Evolutionary conservation across 257 asterid genomes (phyloP).

Genomic region (Prunella vulgaris): DNA sequence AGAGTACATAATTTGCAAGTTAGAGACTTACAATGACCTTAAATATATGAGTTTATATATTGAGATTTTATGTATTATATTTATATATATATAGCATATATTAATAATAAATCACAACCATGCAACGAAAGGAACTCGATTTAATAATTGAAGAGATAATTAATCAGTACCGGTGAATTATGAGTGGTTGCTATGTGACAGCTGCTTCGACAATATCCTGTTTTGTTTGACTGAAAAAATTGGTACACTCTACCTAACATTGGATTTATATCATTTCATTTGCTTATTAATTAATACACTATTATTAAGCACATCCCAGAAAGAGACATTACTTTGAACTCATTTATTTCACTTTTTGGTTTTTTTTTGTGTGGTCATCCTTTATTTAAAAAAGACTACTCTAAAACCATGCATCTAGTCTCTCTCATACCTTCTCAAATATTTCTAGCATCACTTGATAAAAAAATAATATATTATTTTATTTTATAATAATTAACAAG

Average conservation of each 20-base stretch:
- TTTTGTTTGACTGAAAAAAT: conserved; percentile 19
- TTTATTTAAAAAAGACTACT: background rate
- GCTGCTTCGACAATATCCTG: background rate
- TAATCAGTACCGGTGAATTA: background rate
- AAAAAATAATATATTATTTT: background rate
- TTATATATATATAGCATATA: too few species aligned
- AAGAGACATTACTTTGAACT: conserved; percentile 14
- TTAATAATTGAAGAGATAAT: background rate
- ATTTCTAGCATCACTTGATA: background rate
- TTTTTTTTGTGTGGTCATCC: conserved; percentile 7
- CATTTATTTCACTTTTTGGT: conserved; percentile 16
- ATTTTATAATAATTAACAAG: too few species aligned
- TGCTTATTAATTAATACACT: background rate
- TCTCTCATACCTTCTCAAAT: background rate
- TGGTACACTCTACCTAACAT: conserved; percentile 24
- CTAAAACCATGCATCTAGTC: conserved; percentile 17
- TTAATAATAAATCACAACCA: background rate
- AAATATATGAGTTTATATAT: too few species aligned
- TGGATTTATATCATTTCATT: conserved; percentile 2
- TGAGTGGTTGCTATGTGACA: conserved; percentile 26
- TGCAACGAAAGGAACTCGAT: background rate
- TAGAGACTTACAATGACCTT: too few species aligned
- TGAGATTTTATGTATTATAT: too few species aligned
- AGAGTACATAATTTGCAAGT: too few species aligned
- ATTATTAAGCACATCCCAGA: background rate